Evolutionary conservation across 176 grass and related monocot species (phyloP).

Genomic region (Puccinellia tenuiflora): DNA sequence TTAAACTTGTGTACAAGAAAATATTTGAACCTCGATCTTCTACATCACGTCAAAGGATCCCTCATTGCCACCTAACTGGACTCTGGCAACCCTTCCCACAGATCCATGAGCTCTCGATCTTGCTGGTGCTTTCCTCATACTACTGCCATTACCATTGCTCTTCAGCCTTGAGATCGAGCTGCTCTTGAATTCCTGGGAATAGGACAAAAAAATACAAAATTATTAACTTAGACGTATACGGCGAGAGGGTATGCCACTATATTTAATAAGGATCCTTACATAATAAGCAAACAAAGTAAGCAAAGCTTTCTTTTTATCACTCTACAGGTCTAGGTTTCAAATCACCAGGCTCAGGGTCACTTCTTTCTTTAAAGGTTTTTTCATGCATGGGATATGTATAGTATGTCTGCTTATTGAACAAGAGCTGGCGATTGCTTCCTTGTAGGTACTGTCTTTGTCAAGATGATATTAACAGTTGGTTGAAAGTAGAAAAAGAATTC

Average conservation of each 20-base stretch:
- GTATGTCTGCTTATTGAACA: slow-evolving; percentile 60
- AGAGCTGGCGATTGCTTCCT: slow-evolving; percentile 56
- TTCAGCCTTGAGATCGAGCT: slow-evolving; percentile 49
- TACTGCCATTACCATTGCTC: slow-evolving; percentile 22
- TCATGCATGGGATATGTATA: slow-evolving; percentile 61
- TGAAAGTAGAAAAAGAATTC: slow-evolving; percentile 26
- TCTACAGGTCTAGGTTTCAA: slow-evolving; percentile 63
- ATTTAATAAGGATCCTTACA: background rate
- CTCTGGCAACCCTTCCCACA: too few relatives aligned
- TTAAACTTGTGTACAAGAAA: background rate
- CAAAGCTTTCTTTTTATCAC: slow-evolving; percentile 52
- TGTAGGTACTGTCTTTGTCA: slow-evolving; percentile 48
- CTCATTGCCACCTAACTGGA: too few relatives aligned
- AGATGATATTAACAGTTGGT: slow-evolving; percentile 50
- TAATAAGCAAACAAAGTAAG: background rate
- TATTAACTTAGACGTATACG: background rate
- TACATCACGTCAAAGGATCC: too few relatives aligned
- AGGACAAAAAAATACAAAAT: background rate
- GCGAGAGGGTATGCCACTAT: background rate
- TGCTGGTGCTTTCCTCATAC: background rate
- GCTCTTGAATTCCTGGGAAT: slow-evolving; percentile 62
- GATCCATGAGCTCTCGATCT: too few relatives aligned
- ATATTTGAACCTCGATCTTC: too few relatives aligned
- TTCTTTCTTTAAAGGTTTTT: slow-evolving; percentile 55
- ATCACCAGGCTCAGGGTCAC: slow-evolving; percentile 19